These are phyloP conservation scores for Tulasnella sp. DNA, from an alignment of 768 basidiomycete species.

Conservation along the genomic window DNA sequence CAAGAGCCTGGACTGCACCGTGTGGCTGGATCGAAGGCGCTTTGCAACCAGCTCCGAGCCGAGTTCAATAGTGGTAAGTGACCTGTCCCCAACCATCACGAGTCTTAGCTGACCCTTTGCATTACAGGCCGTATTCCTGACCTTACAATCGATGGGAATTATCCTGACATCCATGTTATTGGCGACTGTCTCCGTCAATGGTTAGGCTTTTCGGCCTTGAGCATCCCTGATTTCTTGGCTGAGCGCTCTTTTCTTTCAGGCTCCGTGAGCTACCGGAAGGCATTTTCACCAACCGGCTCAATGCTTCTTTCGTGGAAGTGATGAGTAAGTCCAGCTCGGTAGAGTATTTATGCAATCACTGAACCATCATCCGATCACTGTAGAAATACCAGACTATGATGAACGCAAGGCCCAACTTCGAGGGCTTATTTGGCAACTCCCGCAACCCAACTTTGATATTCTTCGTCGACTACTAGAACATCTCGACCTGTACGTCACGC, in stretches of 20 bases:
- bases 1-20: constrained; percentile 70
- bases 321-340: constrained; percentile 41
- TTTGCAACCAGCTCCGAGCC: constrained; percentile 58
- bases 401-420: constrained; percentile 53
- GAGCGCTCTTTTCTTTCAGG: neutral
- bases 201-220: constrained; percentile 25
- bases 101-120: neutral
- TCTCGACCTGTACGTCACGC: constrained; percentile 50
- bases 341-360: neutral
- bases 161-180: constrained; percentile 64
- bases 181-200: constrained; percentile 77
- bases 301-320: constrained; percentile 55
- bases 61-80: constrained; percentile 57
- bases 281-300: constrained; percentile 57
- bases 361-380: neutral
- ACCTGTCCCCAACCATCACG: neutral
- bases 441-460: constrained; percentile 65
- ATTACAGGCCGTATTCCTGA: constrained; percentile 14
- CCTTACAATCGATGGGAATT: constrained; percentile 27
- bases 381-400: constrained; percentile 61
- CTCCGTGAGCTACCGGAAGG: constrained; percentile 70
- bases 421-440: constrained; percentile 53
- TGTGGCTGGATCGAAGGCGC: constrained; percentile 62
- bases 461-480: constrained; percentile 70
- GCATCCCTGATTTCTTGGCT: neutral